Evolutionary conservation across 768 basidiomycete species (phyloP).

Genomic region (Tylopilus plumbeoviolaceoides): DNA sequence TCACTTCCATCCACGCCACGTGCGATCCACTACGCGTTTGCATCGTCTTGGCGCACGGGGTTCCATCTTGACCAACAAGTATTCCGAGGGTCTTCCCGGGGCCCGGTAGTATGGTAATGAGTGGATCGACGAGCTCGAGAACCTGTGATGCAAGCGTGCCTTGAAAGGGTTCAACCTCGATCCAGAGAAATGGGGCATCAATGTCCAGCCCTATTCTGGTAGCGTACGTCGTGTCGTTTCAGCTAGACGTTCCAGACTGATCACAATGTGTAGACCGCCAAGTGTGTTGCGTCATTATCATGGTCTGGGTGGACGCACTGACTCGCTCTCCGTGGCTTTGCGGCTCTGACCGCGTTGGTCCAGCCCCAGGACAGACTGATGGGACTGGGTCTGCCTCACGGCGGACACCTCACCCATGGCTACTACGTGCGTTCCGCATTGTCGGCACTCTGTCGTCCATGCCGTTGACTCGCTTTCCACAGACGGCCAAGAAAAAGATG

Average conservation of each 20-base stretch:
- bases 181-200: constrained; percentile 92
- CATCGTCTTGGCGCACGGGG: constrained; percentile 35
- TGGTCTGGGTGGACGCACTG: constrained; percentile 4
- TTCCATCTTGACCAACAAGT: constrained; percentile 98
- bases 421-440: constrained; percentile 31
- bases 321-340: constrained; percentile 9
- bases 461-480: constrained; percentile 7
- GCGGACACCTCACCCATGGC: constrained; percentile 97
- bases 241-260: neutral
- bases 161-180: constrained; percentile 96
- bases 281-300: constrained; percentile 50
- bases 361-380: constrained; percentile 98
- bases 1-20: no score
- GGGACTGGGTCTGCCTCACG: constrained; percentile 97
- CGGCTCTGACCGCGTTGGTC: constrained; percentile 90
- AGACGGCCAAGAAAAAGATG: constrained; percentile 99
- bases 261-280: constrained; percentile 87
- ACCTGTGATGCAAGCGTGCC: constrained; percentile 92
- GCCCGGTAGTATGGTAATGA: constrained; percentile 99
- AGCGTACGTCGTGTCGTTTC: constrained; percentile 49
- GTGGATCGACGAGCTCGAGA: no score
- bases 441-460: neutral
- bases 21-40: no score
- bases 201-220: constrained; percentile 98
- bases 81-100: constrained; percentile 98